phyloP scores from a whole-genome alignment of 805 yeast species.

The Candida qinlingensis region DNA sequence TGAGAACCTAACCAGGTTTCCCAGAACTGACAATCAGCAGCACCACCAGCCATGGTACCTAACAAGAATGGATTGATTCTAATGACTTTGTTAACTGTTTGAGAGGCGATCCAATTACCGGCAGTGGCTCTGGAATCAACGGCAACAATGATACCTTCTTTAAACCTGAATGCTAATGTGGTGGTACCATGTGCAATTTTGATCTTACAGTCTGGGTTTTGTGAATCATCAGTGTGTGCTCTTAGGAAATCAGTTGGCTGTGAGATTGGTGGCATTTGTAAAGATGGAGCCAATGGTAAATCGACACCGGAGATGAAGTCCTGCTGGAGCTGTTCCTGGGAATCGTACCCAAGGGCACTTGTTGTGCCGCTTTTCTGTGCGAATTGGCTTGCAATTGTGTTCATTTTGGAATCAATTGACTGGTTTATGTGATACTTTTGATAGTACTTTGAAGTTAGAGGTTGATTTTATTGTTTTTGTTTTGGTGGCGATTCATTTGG shows the following conservation, averaged over 20 bases:
- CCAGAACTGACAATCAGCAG: constrained; percentile 99
- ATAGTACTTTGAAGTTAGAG: background rate
- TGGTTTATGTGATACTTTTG: background rate
- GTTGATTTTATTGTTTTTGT: background rate
- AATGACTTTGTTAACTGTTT: constrained; percentile 94
- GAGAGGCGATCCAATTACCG: constrained; percentile 97
- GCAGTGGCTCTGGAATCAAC: constrained; percentile 98
- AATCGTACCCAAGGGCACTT: constrained; percentile 21
- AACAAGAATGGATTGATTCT: constrained; percentile 91
- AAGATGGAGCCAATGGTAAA: constrained; percentile 46
- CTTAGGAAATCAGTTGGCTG: constrained; percentile 88
- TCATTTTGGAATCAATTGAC: constrained; percentile 12
- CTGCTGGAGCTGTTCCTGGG: constrained; percentile 27
- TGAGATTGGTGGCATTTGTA: constrained; percentile 76
- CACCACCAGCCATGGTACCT: constrained; percentile 99
- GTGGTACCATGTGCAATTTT: constrained; percentile 99
- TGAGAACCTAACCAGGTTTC: constrained; percentile 98
- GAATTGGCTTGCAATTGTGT: constrained; percentile 21
- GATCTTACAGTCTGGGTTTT: constrained; percentile 90
- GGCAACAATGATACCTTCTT: constrained; percentile 93
- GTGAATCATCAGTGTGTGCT: constrained; percentile 96
- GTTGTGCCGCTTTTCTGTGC: constrained; percentile 12
- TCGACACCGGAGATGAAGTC: constrained; percentile 31
- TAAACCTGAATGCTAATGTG: constrained; percentile 90
- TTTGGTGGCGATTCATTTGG: constrained; percentile 1